Evolutionary conservation across 345 rosid species (phyloP).

Genomic region (Eutrema heterophyllum): DNA sequence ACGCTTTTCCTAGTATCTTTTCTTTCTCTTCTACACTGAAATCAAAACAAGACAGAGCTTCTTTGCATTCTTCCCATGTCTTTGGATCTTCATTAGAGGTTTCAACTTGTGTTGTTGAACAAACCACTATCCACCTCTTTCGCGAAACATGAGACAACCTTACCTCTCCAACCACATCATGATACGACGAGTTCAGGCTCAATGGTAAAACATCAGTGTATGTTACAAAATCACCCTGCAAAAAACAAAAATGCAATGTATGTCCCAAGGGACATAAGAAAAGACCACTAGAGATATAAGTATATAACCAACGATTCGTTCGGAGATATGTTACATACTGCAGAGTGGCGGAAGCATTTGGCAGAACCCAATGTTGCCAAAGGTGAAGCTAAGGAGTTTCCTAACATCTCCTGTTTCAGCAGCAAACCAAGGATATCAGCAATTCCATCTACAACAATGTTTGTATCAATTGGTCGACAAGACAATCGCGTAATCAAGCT

Average conservation of each 20-base stretch:
- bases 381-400: slow-evolving; percentile 53
- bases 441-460: not conserved
- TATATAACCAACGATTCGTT: not conserved
- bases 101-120: slow-evolving; percentile 40
- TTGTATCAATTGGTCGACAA: not conserved
- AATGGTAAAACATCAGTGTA: slow-evolving; percentile 21
- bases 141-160: slow-evolving; percentile 1
- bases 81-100: slow-evolving; percentile 42
- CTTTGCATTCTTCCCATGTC: slow-evolving; percentile 80
- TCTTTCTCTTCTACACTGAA: slow-evolving; percentile 66
- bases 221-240: slow-evolving; percentile 47
- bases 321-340: slow-evolving; percentile 31
- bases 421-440: not conserved
- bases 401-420: slow-evolving; percentile 51
- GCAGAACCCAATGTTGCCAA: slow-evolving; percentile 34
- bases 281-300: not conserved
- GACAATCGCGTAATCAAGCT: not conserved
- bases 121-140: slow-evolving; percentile 42
- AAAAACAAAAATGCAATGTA: not conserved
- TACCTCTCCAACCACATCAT: slow-evolving; percentile 19
- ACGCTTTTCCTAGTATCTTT: slow-evolving; percentile 88
- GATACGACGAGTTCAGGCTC: slow-evolving; percentile 18
- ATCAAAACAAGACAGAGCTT: slow-evolving; percentile 52
- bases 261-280: not conserved
- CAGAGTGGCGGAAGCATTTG: slow-evolving; percentile 4